Percentiles rank a stretch among this genome's conserved stretches.
phyloP scores from a whole-genome alignment of 176 grass and related monocot genomes.

The Elymus sibiricus region DNA sequence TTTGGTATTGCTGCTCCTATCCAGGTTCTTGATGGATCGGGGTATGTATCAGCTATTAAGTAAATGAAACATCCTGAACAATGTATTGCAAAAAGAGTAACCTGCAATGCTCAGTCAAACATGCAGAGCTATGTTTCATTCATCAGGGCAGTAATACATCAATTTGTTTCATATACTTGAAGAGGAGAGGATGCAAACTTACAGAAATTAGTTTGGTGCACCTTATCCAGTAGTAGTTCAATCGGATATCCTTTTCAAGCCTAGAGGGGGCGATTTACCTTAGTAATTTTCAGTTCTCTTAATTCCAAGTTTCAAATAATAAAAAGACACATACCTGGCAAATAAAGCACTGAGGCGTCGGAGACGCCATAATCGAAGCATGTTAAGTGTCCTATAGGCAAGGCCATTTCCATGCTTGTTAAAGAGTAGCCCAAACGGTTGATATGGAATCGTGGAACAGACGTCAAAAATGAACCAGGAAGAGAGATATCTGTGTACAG shows the following conservation, averaged over 20 bases:
- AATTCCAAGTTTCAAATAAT: not conserved
- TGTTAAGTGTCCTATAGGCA: constrained; percentile 60
- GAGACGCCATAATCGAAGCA: constrained; percentile 82
- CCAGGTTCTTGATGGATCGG: constrained; percentile 65
- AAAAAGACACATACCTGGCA: constrained; percentile 51
- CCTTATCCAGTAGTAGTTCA: constrained; percentile 86
- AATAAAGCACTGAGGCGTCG: constrained; percentile 79
- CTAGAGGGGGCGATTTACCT: constrained; percentile 35
- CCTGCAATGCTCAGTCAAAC: constrained; percentile 37
- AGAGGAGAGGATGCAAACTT: constrained; percentile 33
- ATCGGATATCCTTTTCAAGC: constrained; percentile 81
- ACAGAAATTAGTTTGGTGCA: constrained; percentile 83
- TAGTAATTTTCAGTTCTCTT: constrained; percentile 29
- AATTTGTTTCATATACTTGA: constrained; percentile 7
- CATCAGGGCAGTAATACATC: not conserved
- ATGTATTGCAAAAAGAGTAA: constrained; percentile 83
- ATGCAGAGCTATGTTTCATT: constrained; percentile 1
- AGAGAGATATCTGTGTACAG: constrained; percentile 63
- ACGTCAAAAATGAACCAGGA: constrained; percentile 81
- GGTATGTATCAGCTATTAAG: constrained; percentile 86
- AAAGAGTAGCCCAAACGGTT: constrained; percentile 52
- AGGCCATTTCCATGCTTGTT: constrained; percentile 61
- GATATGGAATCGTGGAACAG: constrained; percentile 81
- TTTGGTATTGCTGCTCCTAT: constrained; percentile 72
- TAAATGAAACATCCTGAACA: constrained; percentile 90